Evolutionary conservation across 768 basidiomycete species (phyloP).

Genomic region (Pulveroboletus sp.): DNA sequence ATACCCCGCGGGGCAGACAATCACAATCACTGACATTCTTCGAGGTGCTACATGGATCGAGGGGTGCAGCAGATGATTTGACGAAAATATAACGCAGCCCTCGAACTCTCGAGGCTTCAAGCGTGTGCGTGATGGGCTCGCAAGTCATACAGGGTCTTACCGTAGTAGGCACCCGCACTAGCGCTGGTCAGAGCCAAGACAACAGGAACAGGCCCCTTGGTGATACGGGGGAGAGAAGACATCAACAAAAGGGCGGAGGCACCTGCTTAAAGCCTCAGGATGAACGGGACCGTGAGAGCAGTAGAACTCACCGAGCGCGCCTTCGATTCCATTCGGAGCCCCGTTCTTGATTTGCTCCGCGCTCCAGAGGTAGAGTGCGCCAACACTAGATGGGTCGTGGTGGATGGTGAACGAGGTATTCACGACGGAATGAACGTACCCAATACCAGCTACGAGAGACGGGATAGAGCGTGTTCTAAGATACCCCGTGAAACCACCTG

Average conservation of each 20-base stretch:
- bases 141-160: constrained; percentile 46
- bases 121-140: constrained; percentile 19
- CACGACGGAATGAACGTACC: constrained; percentile 41
- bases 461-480: constrained; percentile 72
- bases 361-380: constrained; percentile 74
- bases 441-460: constrained; percentile 76
- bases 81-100: constrained; percentile 11
- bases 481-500: constrained; percentile 74
- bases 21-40: constrained; percentile 4
- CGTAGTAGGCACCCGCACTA: constrained; percentile 63
- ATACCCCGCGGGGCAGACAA: background rate
- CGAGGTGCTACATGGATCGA: too few relatives aligned
- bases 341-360: constrained; percentile 73
- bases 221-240: constrained; percentile 67
- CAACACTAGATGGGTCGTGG: constrained; percentile 48
- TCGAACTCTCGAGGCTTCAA: constrained; percentile 2
- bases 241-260: constrained; percentile 72
- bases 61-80: constrained; percentile 2
- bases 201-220: constrained; percentile 72
- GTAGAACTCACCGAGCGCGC: constrained; percentile 70
- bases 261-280: constrained; percentile 37
- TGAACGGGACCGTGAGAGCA: too few relatives aligned
- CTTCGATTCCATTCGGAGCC: constrained; percentile 69
- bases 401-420: background rate
- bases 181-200: constrained; percentile 60